Conservation (phyloP, 2,329 filamentous ascomycete species). For the Diaporthe vexans region DNA sequence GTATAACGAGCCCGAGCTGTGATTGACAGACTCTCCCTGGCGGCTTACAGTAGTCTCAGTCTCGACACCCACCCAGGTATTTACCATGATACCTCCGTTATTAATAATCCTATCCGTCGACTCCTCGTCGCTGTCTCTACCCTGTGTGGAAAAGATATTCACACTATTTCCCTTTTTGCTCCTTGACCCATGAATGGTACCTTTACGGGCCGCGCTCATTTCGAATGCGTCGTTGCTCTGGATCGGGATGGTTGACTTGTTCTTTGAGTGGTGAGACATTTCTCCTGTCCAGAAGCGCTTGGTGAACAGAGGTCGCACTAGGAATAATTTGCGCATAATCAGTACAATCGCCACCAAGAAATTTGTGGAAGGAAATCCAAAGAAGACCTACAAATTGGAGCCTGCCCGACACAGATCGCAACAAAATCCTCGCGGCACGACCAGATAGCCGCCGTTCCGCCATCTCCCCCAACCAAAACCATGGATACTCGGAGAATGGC, state of each 20-base stretch:
- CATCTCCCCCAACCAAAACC: constrained; percentile 45
- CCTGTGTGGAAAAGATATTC: constrained; percentile 25
- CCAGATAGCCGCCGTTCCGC: constrained; percentile 50
- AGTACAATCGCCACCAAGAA: background rate
- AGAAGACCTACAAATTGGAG: constrained; percentile 47
- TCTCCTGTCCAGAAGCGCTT: constrained; percentile 34
- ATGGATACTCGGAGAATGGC: constrained; percentile 48
- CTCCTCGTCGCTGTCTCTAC: constrained; percentile 19
- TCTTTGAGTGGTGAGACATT: constrained; percentile 3
- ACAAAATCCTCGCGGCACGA: constrained; percentile 56
- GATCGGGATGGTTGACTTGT: constrained; percentile 24
- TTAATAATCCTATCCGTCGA: constrained; percentile 26
- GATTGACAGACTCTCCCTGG: background rate
- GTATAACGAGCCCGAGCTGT: background rate
- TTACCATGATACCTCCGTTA: constrained; percentile 11
- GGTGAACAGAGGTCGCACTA: constrained; percentile 24
- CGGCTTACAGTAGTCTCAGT: constrained; percentile 5
- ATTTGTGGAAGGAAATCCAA: too few species aligned
- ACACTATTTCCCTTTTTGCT: constrained; percentile 19
- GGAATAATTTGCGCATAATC: background rate
- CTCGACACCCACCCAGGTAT: constrained; percentile 15
- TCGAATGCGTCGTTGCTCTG: constrained; percentile 35
- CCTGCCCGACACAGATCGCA: constrained; percentile 54
- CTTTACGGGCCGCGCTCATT: constrained; percentile 22
- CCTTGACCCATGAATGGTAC: background rate